Evolutionary conservation across 1,139 yeast species (phyloP).

Genomic region (Arxiozyma bovina): DNA sequence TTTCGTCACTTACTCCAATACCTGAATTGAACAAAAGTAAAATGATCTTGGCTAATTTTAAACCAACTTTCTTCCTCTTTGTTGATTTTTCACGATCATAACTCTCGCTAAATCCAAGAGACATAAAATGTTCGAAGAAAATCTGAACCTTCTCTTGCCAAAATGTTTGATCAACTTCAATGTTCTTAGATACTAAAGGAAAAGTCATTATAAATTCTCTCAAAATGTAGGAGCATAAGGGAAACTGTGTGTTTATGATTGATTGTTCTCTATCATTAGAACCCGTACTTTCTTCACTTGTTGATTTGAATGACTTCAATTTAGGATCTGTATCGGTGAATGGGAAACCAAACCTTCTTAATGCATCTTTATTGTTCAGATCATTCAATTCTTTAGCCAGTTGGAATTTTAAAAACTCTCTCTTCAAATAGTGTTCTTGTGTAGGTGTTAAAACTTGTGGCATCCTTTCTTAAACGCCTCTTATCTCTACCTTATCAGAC

Average conservation of each 20-base stretch:
- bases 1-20: slow-evolving; percentile 52
- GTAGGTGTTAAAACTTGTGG: slow-evolving; percentile 37
- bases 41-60: slow-evolving; percentile 52
- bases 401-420: slow-evolving; percentile 60
- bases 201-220: slow-evolving; percentile 53
- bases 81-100: slow-evolving; percentile 67
- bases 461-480: background rate
- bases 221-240: slow-evolving; percentile 61
- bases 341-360: slow-evolving; percentile 66
- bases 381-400: slow-evolving; percentile 52
- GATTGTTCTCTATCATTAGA: background rate
- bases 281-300: background rate
- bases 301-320: background rate
- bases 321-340: slow-evolving; percentile 39
- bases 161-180: slow-evolving; percentile 45
- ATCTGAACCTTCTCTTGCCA: slow-evolving; percentile 77
- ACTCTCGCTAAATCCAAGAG: slow-evolving; percentile 57
- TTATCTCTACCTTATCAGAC: background rate
- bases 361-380: slow-evolving; percentile 50
- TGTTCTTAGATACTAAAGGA: slow-evolving; percentile 54
- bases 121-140: slow-evolving; percentile 68
- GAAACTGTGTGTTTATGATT: slow-evolving; percentile 36
- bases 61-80: slow-evolving; percentile 57
- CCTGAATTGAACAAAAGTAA: slow-evolving; percentile 69
- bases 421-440: slow-evolving; percentile 78